These are phyloP conservation scores for Halenospora varia DNA, from an alignment of 495 filamentous ascomycete genomes.

Conservation along the genomic window DNA sequence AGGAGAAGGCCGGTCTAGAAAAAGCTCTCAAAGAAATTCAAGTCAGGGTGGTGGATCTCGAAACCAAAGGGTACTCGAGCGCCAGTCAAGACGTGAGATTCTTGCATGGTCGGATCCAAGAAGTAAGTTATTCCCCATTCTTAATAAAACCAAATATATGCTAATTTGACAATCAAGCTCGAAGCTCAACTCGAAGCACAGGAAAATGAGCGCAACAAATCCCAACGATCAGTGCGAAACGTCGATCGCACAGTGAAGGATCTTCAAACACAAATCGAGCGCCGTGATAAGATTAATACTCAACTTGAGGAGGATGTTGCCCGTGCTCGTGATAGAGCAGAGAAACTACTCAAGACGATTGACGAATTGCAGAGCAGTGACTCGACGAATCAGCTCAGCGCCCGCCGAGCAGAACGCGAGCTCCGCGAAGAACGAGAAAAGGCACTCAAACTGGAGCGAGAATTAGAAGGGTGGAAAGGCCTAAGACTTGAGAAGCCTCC, in stretches of 20 bases:
- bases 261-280: constrained; percentile 86
- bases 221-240: constrained; percentile 83
- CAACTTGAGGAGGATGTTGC: constrained; percentile 78
- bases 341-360: constrained; percentile 82
- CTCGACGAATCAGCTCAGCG: constrained; percentile 69
- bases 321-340: constrained; percentile 82
- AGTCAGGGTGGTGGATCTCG: constrained; percentile 82
- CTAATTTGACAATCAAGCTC: constrained; percentile 51
- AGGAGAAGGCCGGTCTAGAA: constrained; percentile 87
- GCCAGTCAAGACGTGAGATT: constrained; percentile 94
- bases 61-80: constrained; percentile 94
- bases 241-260: constrained; percentile 94
- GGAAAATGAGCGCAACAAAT: constrained; percentile 69
- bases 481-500: constrained; percentile 45
- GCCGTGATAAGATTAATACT: constrained; percentile 77
- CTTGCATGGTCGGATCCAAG: constrained; percentile 90
- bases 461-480: constrained; percentile 82
- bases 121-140: constrained; percentile 53
- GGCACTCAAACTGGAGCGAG: constrained; percentile 73
- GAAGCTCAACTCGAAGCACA: constrained; percentile 88
- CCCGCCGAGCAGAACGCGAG: constrained; percentile 83
- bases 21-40: constrained; percentile 91
- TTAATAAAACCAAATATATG: not conserved
- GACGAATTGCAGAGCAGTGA: constrained; percentile 90
- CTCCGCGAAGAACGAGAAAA: constrained; percentile 87